These are phyloP conservation scores for Meredithiella fracta DNA, from an alignment of 2,329 filamentous ascomycete genomes.

Conservation along the genomic window DNA sequence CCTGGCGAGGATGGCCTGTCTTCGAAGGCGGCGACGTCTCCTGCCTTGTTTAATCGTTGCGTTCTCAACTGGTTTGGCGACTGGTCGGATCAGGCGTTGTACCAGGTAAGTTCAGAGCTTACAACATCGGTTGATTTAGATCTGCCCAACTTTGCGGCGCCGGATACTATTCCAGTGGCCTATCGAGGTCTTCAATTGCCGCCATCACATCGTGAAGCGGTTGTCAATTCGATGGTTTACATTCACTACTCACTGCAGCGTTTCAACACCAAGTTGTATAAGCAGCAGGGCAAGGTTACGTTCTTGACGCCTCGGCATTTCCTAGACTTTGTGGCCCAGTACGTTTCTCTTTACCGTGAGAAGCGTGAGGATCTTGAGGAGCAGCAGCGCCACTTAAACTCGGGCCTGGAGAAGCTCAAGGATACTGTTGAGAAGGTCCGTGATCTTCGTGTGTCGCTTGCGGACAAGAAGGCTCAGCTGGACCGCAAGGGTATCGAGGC, in stretches of 20 bases:
- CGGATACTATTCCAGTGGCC: constrained; percentile 82
- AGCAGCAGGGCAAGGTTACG: constrained; percentile 82
- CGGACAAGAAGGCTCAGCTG: constrained; percentile 84
- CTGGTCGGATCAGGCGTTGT: constrained; percentile 97
- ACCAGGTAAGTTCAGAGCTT: constrained; percentile 90
- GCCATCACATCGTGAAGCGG: constrained; percentile 74
- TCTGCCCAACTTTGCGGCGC: constrained; percentile 66
- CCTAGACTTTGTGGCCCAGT: constrained; percentile 94
- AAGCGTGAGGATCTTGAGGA: constrained; percentile 98
- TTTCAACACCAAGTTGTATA: constrained; percentile 75
- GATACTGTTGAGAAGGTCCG: constrained; percentile 96
- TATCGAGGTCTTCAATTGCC: constrained; percentile 75
- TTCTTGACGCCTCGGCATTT: constrained; percentile 95
- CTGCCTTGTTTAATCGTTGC: constrained; percentile 96
- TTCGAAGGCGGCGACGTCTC: constrained; percentile 93
- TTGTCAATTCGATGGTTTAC: constrained; percentile 97
- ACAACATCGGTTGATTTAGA: constrained; percentile 95
- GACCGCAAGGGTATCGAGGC: constrained; percentile 90
- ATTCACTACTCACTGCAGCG: constrained; percentile 87
- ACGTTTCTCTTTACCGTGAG: constrained; percentile 92
- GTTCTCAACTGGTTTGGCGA: constrained; percentile 99
- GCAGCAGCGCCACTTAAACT: constrained; percentile 94
- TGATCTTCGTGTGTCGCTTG: constrained; percentile 75
- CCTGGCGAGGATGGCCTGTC: constrained; percentile 75
- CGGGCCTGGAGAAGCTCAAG: constrained; percentile 89